Evolutionary conservation across 768 basidiomycete genomes (phyloP).

Genomic region (Lentinula guzmanii): DNA sequence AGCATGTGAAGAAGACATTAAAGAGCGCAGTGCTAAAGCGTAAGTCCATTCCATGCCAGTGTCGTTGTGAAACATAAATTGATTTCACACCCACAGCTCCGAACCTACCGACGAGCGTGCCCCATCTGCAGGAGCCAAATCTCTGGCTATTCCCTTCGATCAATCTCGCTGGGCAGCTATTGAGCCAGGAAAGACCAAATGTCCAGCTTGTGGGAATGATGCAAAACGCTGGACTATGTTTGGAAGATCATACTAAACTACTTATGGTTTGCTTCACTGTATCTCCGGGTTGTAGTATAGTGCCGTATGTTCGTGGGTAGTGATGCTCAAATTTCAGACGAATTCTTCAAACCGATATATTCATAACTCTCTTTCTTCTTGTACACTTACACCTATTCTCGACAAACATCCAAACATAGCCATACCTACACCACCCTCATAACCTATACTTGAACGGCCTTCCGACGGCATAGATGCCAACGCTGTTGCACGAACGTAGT

Average conservation of each 20-base stretch:
- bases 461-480: neutral
- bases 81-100: conserved; percentile 37
- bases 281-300: neutral
- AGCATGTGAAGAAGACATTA: conserved; percentile 96
- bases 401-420: conserved; percentile 3
- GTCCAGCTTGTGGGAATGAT: conserved; percentile 79
- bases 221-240: conserved; percentile 98
- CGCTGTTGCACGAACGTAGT: conserved; percentile 3
- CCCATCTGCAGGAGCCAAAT: conserved; percentile 96
- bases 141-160: conserved; percentile 93
- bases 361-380: conserved; percentile 7
- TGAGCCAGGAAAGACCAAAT: conserved; percentile 81
- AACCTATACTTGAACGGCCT: neutral
- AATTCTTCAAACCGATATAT: neutral
- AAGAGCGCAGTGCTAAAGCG: conserved; percentile 85
- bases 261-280: neutral
- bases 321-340: neutral
- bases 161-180: conserved; percentile 79
- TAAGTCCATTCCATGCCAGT: conserved; percentile 32
- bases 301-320: neutral
- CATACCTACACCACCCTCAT: neutral
- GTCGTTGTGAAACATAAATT: conserved; percentile 8
- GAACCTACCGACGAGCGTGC: conserved; percentile 92
- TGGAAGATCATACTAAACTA: conserved; percentile 74
- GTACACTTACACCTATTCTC: neutral